Evolutionary conservation across 768 basidiomycete genomes (phyloP).

Genomic region (Amanita rubescens): DNA sequence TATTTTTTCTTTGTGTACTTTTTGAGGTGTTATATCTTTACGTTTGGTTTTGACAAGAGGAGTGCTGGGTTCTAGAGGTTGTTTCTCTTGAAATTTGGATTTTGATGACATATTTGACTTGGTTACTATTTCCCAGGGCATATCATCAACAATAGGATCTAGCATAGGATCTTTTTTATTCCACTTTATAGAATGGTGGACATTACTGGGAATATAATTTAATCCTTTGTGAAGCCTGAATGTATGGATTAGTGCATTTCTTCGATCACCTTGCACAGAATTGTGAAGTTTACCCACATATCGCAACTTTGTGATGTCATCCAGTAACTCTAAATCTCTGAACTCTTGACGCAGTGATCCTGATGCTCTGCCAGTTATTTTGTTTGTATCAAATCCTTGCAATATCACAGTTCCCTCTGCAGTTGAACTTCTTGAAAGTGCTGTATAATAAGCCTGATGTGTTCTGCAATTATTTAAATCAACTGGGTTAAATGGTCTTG

Average conservation of each 20-base stretch:
- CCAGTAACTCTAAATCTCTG: background rate
- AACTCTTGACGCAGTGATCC: background rate
- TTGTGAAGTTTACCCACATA: background rate
- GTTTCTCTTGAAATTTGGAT: no score
- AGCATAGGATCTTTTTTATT: background rate
- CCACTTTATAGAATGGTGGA: background rate
- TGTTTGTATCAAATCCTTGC: background rate
- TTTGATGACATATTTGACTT: background rate
- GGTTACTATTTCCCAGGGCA: background rate
- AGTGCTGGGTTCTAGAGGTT: no score
- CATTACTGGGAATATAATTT: background rate
- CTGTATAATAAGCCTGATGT: constrained; percentile 23
- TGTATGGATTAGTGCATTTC: background rate
- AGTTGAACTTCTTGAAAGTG: constrained; percentile 9
- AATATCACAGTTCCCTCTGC: background rate
- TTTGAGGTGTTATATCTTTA: background rate
- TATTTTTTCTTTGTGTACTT: background rate
- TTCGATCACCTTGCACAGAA: background rate
- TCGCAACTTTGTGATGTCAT: background rate
- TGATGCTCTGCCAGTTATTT: background rate
- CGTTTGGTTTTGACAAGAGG: background rate
- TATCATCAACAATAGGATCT: constrained; percentile 4
- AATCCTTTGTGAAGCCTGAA: background rate
- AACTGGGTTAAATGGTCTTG: constrained; percentile 19
- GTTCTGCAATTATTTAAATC: constrained; percentile 16